Evolutionary conservation across 768 basidiomycete genomes (phyloP).

Genomic region (Suillus weaverae): DNA sequence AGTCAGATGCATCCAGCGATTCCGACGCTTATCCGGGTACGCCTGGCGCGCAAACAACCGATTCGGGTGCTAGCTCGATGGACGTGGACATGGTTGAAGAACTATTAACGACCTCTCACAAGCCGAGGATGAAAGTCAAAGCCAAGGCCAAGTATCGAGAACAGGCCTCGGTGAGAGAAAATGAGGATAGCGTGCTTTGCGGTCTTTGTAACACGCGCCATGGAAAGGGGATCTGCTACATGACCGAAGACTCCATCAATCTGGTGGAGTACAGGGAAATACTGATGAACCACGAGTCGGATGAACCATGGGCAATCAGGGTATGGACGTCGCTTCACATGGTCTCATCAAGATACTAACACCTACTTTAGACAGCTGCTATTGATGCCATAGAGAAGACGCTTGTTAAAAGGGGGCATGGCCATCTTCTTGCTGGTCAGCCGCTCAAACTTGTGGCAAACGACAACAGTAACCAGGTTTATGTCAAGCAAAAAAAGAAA

Average conservation of each 20-base stretch:
- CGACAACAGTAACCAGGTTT: conserved; percentile 11
- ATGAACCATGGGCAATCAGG: conserved; percentile 65
- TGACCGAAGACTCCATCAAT: conserved; percentile 66
- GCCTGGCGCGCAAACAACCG: conserved; percentile 21
- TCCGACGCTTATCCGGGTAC: conserved; percentile 40
- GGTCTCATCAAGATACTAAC: conserved; percentile 13
- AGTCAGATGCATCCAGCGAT: conserved; percentile 36
- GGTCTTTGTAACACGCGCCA: conserved; percentile 63
- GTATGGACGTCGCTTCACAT: conserved; percentile 37
- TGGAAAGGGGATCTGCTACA: conserved; percentile 51
- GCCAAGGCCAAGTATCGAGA: conserved; percentile 3
- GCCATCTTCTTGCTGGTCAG: conserved; percentile 59
- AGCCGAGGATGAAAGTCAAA: conserved; percentile 9
- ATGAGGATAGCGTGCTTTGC: conserved; percentile 38
- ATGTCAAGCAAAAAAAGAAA: conserved; percentile 3
- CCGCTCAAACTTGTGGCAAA: conserved; percentile 56
- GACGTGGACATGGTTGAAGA: conserved; percentile 10
- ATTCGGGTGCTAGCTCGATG: conserved; percentile 28
- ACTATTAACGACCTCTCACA: not conserved
- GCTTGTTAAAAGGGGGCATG: conserved; percentile 54
- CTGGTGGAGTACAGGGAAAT: conserved; percentile 70
- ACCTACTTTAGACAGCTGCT: conserved; percentile 52
- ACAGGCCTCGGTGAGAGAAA: conserved; percentile 6
- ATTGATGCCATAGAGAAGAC: conserved; percentile 70
- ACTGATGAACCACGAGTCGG: conserved; percentile 59